These are phyloP conservation scores for Alternaria postmessia DNA, from an alignment of 2,329 filamentous ascomycete species.

Conservation along the genomic window DNA sequence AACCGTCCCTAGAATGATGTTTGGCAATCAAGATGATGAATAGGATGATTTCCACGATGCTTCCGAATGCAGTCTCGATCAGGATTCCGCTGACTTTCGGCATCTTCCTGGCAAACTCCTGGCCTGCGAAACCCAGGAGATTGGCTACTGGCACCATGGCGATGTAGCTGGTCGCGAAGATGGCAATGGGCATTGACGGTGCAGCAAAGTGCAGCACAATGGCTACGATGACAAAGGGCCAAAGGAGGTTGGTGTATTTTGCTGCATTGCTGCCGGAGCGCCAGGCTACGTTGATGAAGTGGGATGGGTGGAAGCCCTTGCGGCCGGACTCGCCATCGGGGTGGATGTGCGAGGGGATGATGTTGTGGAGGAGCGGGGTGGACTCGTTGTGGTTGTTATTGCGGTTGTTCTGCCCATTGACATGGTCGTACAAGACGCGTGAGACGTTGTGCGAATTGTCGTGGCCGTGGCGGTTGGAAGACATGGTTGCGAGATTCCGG, in stretches of 20 bases:
- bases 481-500: slow-evolving; percentile 5
- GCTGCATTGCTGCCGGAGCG: slow-evolving; percentile 70
- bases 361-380: slow-evolving; percentile 41
- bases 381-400: slow-evolving; percentile 31
- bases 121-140: slow-evolving; percentile 75
- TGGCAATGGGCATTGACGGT: slow-evolving; percentile 64
- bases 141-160: slow-evolving; percentile 82
- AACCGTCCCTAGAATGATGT: slow-evolving; percentile 52
- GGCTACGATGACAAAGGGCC: slow-evolving; percentile 76
- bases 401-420: slow-evolving; percentile 19
- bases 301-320: slow-evolving; percentile 66
- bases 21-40: slow-evolving; percentile 77
- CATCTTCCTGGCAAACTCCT: slow-evolving; percentile 76
- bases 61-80: slow-evolving; percentile 68
- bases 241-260: slow-evolving; percentile 73
- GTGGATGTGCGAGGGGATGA: slow-evolving; percentile 49
- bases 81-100: slow-evolving; percentile 75
- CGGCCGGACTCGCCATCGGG: slow-evolving; percentile 73
- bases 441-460: slow-evolving; percentile 21
- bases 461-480: slow-evolving; percentile 15
- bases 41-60: slow-evolving; percentile 81
- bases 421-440: slow-evolving; percentile 19
- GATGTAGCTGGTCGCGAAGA: slow-evolving; percentile 75
- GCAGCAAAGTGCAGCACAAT: slow-evolving; percentile 67
- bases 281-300: slow-evolving; percentile 71